Percentiles rank a stretch among this genome's conserved stretches.
Conservation (phyloP, 2,329 filamentous ascomycete genomes). For the Coniosporium tulheliwenetii region DNA sequence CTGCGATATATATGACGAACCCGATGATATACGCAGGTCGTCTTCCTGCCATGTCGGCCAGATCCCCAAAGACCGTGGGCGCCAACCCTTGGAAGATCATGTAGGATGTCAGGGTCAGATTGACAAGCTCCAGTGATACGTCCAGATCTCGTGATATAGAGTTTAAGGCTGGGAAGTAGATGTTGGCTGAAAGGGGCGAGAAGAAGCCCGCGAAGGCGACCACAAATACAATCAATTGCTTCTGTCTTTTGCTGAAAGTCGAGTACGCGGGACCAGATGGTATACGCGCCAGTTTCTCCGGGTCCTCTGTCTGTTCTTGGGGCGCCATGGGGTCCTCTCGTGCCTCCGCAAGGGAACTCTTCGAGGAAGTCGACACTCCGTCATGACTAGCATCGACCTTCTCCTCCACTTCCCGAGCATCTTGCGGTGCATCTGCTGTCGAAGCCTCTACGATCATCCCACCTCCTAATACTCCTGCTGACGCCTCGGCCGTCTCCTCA, state of each 20-base stretch:
- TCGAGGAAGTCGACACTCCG: background rate
- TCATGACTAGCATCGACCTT: background rate
- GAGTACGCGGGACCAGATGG: slow-evolving; percentile 13
- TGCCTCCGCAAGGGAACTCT: no score
- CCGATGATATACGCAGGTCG: slow-evolving; percentile 11
- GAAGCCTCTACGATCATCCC: background rate
- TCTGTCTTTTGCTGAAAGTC: slow-evolving; percentile 22
- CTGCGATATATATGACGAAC: slow-evolving; percentile 16
- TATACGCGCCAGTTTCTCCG: slow-evolving; percentile 6
- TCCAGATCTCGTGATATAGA: slow-evolving; percentile 16
- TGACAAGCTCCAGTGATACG: slow-evolving; percentile 12
- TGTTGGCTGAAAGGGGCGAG: slow-evolving; percentile 35
- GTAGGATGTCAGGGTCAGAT: slow-evolving; percentile 30
- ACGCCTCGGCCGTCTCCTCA: background rate
- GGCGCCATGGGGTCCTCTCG: background rate
- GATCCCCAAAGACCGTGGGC: slow-evolving; percentile 6
- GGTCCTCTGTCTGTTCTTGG: slow-evolving; percentile 3
- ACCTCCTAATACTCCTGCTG: background rate
- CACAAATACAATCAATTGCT: slow-evolving; percentile 31
- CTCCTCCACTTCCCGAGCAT: background rate
- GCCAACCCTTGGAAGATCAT: slow-evolving; percentile 19
- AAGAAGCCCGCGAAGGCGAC: slow-evolving; percentile 36
- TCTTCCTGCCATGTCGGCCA: slow-evolving; percentile 6
- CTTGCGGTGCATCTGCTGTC: background rate
- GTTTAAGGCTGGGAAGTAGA: slow-evolving; percentile 33